Evolutionary conservation across 2,329 filamentous ascomycete genomes (phyloP), one percentile per base, ranked within the genome.

Genomic region (Stenocarpella maydis): DNA sequence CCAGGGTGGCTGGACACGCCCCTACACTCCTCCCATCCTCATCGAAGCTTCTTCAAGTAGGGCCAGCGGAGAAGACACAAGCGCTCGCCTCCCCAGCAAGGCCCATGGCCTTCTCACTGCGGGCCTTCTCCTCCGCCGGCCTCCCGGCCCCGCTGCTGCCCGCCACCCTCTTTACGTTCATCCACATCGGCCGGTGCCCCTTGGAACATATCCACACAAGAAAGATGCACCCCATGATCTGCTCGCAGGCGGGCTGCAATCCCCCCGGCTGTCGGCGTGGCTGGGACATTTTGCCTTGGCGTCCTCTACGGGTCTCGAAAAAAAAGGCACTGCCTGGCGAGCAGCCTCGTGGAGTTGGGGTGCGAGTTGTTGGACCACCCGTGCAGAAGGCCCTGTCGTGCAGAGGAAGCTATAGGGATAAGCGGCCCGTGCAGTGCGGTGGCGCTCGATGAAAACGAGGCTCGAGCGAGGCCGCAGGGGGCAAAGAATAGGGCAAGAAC

Each of bases 301-400:
- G 87, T 90, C 86, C 87, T 37, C 9, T 10, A 37, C 90, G 0
- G 87, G 87, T 53, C 87, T 88, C 24, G 91, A 87, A 78, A 91
- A 89, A 65, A 89, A 65, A 86, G 87, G 76, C 92, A 90, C 19
- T 92, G 81, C 5, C 0, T 89, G 90, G 3, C 91, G 81, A 0
- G 89, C 88, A 1, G 85, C 82, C 74, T 87, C 83, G 1, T 81
- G 12, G 41, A 76, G 2, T 87, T 80, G 3, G 91, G 85, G 74
- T 91, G 87, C 0, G 84, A 82, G 92, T 80, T 37, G 82, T 79
- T 12, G 92, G 80, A 26, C 83, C 80, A 6, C 34, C 52, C 17
- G 82, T 76, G 73, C 87, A 88, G 0, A 84, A 80, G 47, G 89
- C 85, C 15, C 90, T n/a, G 90, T 74, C 91, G 89, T 0, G 90